phyloP scores from a whole-genome alignment of 1,284 basidiomycete species.

The Pascua guehoae region DNA sequence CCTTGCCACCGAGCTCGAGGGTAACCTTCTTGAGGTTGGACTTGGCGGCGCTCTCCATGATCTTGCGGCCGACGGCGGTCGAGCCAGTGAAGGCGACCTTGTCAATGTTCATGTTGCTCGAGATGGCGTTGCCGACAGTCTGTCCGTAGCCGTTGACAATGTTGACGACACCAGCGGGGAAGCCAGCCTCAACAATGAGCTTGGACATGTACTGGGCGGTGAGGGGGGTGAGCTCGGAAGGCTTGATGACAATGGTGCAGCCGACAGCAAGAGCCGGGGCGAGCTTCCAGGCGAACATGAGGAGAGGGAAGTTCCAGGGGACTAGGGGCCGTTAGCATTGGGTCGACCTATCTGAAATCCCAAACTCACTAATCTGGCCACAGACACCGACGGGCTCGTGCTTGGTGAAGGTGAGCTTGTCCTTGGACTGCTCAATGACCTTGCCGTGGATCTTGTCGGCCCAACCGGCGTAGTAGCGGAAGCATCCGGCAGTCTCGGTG shows the following conservation, averaged over 20 bases:
- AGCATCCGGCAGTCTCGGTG: constrained; percentile 56
- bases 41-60: constrained; percentile 56
- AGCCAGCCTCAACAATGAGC: constrained; percentile 57
- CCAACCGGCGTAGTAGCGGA: constrained; percentile 60
- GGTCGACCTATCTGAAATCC: too few relatives aligned
- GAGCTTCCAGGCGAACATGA: constrained; percentile 78
- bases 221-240: constrained; percentile 85
- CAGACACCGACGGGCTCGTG: constrained; percentile 91
- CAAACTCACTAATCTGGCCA: constrained; percentile 59
- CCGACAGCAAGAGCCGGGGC: constrained; percentile 81
- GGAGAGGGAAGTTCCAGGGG: constrained; percentile 44
- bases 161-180: constrained; percentile 69
- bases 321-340: too few relatives aligned
- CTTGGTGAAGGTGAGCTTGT: constrained; percentile 61
- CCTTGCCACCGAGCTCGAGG: constrained; percentile 90
- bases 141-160: constrained; percentile 63
- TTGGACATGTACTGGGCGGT: constrained; percentile 54
- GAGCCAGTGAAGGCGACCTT: constrained; percentile 60
- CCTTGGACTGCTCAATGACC: constrained; percentile 60
- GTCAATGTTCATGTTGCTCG: constrained; percentile 52
- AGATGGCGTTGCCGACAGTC: constrained; percentile 64
- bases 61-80: constrained; percentile 56
- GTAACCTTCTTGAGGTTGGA: constrained; percentile 68
- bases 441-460: constrained; percentile 82
- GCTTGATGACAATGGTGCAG: constrained; percentile 78